Base-by-base conservation (phyloP, 345 rosid species). In the Pelargonium nanum region DNA sequence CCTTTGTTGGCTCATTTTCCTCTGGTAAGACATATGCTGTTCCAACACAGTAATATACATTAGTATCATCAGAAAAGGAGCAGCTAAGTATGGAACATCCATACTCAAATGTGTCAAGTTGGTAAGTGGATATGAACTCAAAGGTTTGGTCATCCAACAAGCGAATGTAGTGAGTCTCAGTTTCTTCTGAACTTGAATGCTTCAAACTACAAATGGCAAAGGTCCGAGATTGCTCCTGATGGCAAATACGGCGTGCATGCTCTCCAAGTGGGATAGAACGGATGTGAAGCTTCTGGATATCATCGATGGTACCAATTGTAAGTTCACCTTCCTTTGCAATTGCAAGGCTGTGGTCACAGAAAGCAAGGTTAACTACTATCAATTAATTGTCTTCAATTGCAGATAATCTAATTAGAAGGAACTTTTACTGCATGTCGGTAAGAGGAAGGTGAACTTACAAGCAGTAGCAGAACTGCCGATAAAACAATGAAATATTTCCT, bases 251-350 rank as follows among this genome's bases (percentile, higher is more conserved):
- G 26, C 89, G 86, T 56, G 88, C 88, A 56, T 89, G 94, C 73
- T 92, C 98, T 62, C 98, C 97, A 48, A 92, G 72, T 1, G 98
- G 96, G 70, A 92, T 87, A 57, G 95, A 79, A 65, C 98, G 97
- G 68, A 92, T 92, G 67, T 92, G 98, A 76, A 92, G 97, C 85
- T 92, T 92, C 77, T 89, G 98, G 67, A 89, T 89, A 63, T 85
- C 97, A 81, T 92, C 96, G 34, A 92, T 92, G 64, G 97, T 89
- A 62, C 97, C 95, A 45, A 92, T 89, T 6, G 91, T 83, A 74
- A 92, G 95, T 69, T 87, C 93, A 0, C 95, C 98, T 77, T 85
- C 95, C 71, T 86, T 92, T 22, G 97, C 97, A 77, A 92, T 85
- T 22, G 97, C 98, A 19, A 92, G 83, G 68, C 98, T 89, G 89